Conservation (phyloP, 139 green algal species). For the Monoraphidium neglectum region DNA sequence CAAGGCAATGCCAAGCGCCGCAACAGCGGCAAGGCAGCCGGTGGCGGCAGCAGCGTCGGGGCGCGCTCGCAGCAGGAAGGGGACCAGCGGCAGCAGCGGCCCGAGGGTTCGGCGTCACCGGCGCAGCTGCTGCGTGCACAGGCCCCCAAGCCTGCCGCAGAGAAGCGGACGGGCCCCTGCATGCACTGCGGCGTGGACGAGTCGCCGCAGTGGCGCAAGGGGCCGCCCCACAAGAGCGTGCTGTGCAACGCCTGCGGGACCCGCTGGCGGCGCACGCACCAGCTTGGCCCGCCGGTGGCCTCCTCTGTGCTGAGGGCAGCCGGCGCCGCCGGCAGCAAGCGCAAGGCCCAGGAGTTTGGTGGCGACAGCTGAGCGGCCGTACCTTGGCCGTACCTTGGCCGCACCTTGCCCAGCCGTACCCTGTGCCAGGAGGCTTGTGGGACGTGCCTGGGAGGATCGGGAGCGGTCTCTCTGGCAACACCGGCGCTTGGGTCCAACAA, state of each 20-base stretch:
- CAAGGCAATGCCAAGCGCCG: too few species aligned
- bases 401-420: too few species aligned
- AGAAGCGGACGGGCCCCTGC: constrained; percentile 56
- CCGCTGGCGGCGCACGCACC: constrained; percentile 50
- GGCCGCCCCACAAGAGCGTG: constrained; percentile 55
- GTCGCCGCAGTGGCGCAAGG: constrained; percentile 66
- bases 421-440: too few species aligned
- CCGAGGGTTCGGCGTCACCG: background rate
- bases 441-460: too few species aligned
- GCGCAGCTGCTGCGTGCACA: constrained; percentile 6
- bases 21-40: too few species aligned
- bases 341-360: too few species aligned
- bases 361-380: too few species aligned
- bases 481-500: too few species aligned
- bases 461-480: too few species aligned
- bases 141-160: constrained; percentile 22
- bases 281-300: constrained; percentile 34
- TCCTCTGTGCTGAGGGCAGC: too few species aligned
- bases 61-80: background rate
- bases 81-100: constrained; percentile 3
- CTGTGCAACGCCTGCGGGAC: constrained; percentile 82
- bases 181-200: constrained; percentile 56
- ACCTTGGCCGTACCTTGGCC: too few species aligned
- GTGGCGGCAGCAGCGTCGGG: background rate
- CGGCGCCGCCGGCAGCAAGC: too few species aligned